phyloP scores from a whole-genome alignment of 1,139 yeast genomes.

The Yamadazyma mexicana region DNA sequence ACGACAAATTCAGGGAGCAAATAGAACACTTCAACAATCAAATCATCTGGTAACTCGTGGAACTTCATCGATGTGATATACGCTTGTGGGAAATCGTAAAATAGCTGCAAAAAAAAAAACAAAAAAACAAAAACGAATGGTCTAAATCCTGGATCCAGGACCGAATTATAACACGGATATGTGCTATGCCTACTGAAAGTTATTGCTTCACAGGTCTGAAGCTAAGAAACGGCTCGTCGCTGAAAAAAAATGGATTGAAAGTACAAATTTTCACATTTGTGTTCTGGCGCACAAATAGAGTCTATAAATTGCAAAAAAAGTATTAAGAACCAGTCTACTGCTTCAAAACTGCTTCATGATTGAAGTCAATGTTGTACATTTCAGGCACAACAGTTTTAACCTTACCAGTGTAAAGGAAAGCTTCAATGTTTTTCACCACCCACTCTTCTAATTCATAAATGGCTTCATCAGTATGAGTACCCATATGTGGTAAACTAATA shows the following conservation, averaged over 20 bases:
- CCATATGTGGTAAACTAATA: constrained; percentile 77
- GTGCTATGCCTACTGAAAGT: too few species aligned
- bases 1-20: not conserved
- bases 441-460: constrained; percentile 57
- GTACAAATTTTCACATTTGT: too few species aligned
- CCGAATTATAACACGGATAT: too few species aligned
- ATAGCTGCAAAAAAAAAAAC: too few species aligned
- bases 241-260: too few species aligned
- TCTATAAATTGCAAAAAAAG: not conserved
- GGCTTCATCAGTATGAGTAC: constrained; percentile 69
- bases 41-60: not conserved
- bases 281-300: too few species aligned
- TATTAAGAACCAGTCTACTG: not conserved
- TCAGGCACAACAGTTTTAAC: constrained; percentile 72
- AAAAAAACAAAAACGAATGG: too few species aligned
- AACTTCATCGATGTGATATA: too few species aligned
- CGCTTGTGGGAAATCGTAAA: too few species aligned
- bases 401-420: constrained; percentile 54
- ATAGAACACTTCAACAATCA: not conserved
- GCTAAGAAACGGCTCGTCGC: too few species aligned
- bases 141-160: too few species aligned
- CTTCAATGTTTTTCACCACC: constrained; percentile 47
- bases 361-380: constrained; percentile 28
- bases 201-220: too few species aligned
- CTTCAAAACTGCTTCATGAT: constrained; percentile 11